Conservation (phyloP, 305 asterid genomes). For the Solanum chacoense region DNA sequence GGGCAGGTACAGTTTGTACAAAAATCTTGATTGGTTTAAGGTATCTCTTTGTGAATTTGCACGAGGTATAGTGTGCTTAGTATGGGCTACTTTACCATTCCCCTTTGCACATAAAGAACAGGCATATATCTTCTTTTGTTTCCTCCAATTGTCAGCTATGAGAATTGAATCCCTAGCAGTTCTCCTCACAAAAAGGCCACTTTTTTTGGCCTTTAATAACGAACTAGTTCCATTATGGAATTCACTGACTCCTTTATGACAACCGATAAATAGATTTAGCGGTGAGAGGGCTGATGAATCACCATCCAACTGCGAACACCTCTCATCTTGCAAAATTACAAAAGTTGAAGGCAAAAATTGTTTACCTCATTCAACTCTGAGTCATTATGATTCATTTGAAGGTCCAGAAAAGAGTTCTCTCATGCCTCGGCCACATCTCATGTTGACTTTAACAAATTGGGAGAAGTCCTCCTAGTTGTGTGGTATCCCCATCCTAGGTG, state of each 20-base stretch:
- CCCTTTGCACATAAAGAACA: not conserved
- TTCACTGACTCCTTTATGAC: not conserved
- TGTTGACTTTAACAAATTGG: not conserved
- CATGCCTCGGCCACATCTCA: not conserved
- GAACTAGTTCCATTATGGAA: not conserved
- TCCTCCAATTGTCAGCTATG: not conserved
- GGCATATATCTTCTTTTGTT: not conserved
- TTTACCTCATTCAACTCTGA: not conserved
- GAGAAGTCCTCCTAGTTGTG: not conserved
- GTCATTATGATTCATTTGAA: not conserved
- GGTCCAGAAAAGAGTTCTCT: not conserved
- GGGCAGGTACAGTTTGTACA: constrained; percentile 54
- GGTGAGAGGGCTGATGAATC: not conserved
- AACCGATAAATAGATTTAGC: not conserved
- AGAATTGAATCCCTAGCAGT: not conserved
- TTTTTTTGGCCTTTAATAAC: not conserved
- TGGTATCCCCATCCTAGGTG: not conserved
- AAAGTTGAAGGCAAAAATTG: not conserved
- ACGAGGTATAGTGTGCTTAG: not conserved
- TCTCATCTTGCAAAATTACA: not conserved
- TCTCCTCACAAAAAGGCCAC: not conserved
- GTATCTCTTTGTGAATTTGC: not conserved
- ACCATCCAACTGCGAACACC: not conserved
- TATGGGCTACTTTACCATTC: not conserved
- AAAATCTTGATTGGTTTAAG: constrained; percentile 2